Evolutionary conservation across 495 filamentous ascomycete species (phyloP), one percentile per base, ranked within the genome.

Genomic region (Penicillium bovifimosum): DNA sequence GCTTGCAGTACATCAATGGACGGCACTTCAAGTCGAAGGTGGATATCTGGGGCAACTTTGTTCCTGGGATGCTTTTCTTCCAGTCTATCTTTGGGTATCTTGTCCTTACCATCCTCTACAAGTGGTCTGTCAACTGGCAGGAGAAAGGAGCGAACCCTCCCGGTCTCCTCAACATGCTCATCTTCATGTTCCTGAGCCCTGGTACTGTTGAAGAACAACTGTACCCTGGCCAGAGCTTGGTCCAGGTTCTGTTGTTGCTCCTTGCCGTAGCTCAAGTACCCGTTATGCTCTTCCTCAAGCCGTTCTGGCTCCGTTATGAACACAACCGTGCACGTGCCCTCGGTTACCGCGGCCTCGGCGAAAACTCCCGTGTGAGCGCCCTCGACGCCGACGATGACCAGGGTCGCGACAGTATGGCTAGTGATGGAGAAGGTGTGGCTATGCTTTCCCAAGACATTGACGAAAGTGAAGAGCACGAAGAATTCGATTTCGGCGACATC

Each of bases 41-140:
- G 59, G 93, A 99, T 64, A 88, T 97, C 59, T 92, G 87, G 81
- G 93, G 91, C 54, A 96, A 96, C 68, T 97, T 99, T 65, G 71
- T 99, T 35, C 93, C 93, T 8, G 91, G 92, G 41, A 95, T 99
- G 91, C 86, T 99, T 54, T 99, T 99, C 78, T 96, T 97, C 82
- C 95, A 99, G 71, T 83, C 88, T 42, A 97, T 99, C 69, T 99
- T 99, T 55, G 93, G 93, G 42, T 99, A 99, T 60, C 83, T 99
- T 13, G 91, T 93, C 43, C 76, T 96, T 64, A 85, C 86, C 60
- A 95, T 99, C 60, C 71, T 97, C 66, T 96, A 95, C 76, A 99
- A 99, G 71, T 99, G 93, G 93, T 84, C 81, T 16, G 78, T 96
- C 34, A 86, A 97, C 66, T 98, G 93, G 93, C 67, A 74, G 53